These are phyloP conservation scores for Talaromyces sp. DNA, from an alignment of 2,329 filamentous ascomycete species.

Conservation along the genomic window DNA sequence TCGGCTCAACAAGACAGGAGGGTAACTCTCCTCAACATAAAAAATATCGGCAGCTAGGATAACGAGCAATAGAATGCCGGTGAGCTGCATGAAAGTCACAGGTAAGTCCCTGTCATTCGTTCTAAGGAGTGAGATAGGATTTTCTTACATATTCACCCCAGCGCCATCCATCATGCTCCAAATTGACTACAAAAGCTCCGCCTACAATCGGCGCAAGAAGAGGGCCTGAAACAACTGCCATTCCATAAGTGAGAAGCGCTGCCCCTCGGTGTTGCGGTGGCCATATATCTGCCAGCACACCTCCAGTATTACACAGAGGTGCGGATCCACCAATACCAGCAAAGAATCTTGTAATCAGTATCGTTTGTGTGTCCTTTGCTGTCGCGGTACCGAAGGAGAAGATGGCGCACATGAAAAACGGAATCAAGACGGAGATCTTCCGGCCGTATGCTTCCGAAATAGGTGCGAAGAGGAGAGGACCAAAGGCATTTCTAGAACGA, in stretches of 20 bases:
- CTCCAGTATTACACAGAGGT: neutral
- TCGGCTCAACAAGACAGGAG: constrained; percentile 55
- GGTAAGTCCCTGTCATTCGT: neutral
- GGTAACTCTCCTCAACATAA: neutral
- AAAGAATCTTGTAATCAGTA: constrained; percentile 9
- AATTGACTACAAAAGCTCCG: neutral
- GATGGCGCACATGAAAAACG: constrained; percentile 5
- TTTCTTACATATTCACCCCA: neutral
- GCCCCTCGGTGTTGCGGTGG: constrained; percentile 5
- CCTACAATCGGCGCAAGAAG: constrained; percentile 2
- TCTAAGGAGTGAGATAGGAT: neutral
- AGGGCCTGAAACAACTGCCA: constrained; percentile 1
- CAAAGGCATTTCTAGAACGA: neutral
- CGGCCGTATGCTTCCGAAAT: constrained; percentile 9
- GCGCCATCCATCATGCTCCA: constrained; percentile 8
- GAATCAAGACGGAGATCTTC: constrained; percentile 5
- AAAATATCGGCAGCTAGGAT: neutral
- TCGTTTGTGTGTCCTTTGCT: constrained; percentile 9
- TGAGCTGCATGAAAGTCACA: neutral
- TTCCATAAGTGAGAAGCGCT: neutral
- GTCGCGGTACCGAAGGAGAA: constrained; percentile 10
- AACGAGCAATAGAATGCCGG: constrained; percentile 1
- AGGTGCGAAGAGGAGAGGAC: constrained; percentile 2
- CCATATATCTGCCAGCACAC: constrained; percentile 6
- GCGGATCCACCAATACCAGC: constrained; percentile 1